Conservation (phyloP, 73 alveolate species). For the Paramecium sonneborni region DNA sequence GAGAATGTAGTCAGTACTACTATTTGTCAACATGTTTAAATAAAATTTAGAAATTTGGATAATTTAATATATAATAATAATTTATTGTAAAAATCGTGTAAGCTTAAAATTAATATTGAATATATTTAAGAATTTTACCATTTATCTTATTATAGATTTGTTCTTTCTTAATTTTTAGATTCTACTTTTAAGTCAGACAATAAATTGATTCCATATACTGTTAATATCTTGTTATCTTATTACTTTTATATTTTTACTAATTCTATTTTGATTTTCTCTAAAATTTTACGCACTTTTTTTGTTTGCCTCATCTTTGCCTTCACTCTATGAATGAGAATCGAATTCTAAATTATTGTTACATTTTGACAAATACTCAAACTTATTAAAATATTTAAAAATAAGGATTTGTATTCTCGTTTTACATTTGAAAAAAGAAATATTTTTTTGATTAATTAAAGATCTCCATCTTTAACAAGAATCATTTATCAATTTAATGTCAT, state of each 20-base stretch:
- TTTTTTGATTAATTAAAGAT: too few relatives aligned
- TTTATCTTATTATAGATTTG: too few relatives aligned
- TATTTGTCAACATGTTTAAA: background rate
- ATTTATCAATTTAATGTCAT: too few relatives aligned
- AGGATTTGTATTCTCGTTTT: background rate
- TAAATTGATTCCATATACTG: constrained; percentile 13
- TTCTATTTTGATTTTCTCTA: background rate
- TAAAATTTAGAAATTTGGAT: background rate
- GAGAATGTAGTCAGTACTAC: background rate
- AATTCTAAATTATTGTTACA: background rate
- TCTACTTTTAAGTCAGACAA: background rate
- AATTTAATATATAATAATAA: background rate
- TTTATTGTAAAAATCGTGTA: background rate
- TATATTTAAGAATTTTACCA: background rate
- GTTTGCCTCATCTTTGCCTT: background rate
- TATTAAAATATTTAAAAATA: background rate
- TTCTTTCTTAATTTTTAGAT: background rate
- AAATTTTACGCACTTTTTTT: background rate
- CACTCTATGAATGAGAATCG: background rate
- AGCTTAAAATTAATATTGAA: background rate
- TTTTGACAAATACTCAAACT: background rate
- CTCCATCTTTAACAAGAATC: too few relatives aligned
- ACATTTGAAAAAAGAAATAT: too few relatives aligned
- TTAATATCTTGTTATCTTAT: background rate
- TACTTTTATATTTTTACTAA: background rate